Percentiles rank a stretch among this genome's conserved stretches.
Evolutionary conservation across 352 stramenopile genomes (phyloP).

Genomic region (Saprolegnia parasitica): DNA sequence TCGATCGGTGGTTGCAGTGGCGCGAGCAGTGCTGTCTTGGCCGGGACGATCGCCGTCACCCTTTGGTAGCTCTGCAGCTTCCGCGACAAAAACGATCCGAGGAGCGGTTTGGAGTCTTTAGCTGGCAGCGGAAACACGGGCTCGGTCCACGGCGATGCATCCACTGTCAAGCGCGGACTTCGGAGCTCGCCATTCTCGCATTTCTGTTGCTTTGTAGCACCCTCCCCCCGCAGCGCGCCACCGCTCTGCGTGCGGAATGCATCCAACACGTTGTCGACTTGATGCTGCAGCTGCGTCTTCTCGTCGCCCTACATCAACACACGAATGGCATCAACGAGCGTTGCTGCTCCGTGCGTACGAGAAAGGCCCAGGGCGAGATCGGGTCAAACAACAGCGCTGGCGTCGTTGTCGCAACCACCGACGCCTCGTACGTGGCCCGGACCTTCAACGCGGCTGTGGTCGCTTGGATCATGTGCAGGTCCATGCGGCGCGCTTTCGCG

Average conservation of each 20-base stretch:
- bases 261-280: not conserved
- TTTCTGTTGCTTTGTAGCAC: not conserved
- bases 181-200: not conserved
- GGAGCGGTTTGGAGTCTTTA: not conserved
- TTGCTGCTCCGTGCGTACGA: not conserved
- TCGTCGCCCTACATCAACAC: slow-evolving; percentile 6
- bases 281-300: not conserved
- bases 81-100: slow-evolving; percentile 24
- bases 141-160: not conserved
- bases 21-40: not conserved
- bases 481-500: slow-evolving; percentile 5
- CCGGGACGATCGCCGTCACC: not conserved
- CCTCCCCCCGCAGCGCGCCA: not conserved
- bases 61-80: slow-evolving; percentile 20
- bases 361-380: not conserved
- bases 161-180: too few species aligned
- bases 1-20: not conserved
- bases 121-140: slow-evolving; percentile 4
- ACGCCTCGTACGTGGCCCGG: slow-evolving; percentile 1
- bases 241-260: not conserved
- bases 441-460: not conserved
- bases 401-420: not conserved
- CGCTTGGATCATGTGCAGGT: not conserved
- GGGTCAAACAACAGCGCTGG: slow-evolving; percentile 1
- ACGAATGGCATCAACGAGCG: not conserved